Percentiles rank a stretch among this genome's conserved stretches.
Evolutionary conservation across 169 alveolate genomes (phyloP).

Genomic region (Miamiensis avidus): DNA sequence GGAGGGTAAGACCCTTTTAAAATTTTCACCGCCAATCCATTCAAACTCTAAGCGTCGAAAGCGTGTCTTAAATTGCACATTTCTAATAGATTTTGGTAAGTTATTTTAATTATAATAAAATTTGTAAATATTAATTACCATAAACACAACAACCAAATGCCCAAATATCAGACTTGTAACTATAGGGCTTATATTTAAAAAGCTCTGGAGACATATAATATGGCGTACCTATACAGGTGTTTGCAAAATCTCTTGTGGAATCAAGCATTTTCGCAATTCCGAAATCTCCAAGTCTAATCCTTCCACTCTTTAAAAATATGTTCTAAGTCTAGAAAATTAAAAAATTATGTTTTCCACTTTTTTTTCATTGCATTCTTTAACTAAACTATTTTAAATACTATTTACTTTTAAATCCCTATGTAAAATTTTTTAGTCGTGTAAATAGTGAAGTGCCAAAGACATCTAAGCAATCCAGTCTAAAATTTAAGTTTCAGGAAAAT

Average conservation of each 20-base stretch:
- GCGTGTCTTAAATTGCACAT: constrained; percentile 89
- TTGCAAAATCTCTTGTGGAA: constrained; percentile 88
- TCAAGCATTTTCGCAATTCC: constrained; percentile 93
- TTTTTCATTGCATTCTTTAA: too few relatives aligned
- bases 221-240: constrained; percentile 93
- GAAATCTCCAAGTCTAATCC: constrained; percentile 92
- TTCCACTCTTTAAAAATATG: constrained; percentile 88
- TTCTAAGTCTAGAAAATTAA: constrained; percentile 72
- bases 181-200: constrained; percentile 85
- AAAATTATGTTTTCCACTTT: too few relatives aligned
- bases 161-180: constrained; percentile 89
- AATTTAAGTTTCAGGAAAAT: constrained; percentile 80
- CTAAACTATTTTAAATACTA: too few relatives aligned
- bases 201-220: constrained; percentile 94
- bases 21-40: constrained; percentile 87
- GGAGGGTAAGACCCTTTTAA: constrained; percentile 85
- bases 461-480: constrained; percentile 88
- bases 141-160: constrained; percentile 87
- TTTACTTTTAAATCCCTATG: constrained; percentile 90
- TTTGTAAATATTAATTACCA: constrained; percentile 32
- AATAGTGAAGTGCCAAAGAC: constrained; percentile 86
- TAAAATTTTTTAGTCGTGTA: constrained; percentile 90
- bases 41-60: constrained; percentile 85
- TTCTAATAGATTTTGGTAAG: too few relatives aligned
- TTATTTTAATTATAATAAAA: too few relatives aligned